These are phyloP conservation scores for Zoysia pacifica DNA, from an alignment of 176 grass and related monocot species.

Conservation along the genomic window DNA sequence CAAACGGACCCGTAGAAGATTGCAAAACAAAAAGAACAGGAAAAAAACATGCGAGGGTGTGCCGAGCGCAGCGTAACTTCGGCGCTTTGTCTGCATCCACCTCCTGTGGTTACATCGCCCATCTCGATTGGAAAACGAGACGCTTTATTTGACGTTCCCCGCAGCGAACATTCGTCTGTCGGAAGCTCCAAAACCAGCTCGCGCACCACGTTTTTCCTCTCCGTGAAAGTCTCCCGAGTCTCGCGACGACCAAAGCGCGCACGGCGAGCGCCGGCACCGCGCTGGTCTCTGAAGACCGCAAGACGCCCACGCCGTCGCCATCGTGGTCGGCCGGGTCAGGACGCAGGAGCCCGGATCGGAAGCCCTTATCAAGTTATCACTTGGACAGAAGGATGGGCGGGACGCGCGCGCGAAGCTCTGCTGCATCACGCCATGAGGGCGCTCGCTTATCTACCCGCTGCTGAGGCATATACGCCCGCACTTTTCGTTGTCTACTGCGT, in stretches of 20 bases:
- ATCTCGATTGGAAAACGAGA: background rate
- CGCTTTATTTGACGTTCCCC: background rate
- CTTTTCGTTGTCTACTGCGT: background rate
- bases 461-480: no score
- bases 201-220: background rate
- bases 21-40: no score
- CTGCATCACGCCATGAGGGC: background rate
- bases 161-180: background rate
- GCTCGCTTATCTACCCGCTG: background rate
- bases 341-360: background rate
- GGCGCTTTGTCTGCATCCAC: background rate
- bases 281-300: background rate
- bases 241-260: background rate
- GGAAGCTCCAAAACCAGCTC: background rate
- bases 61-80: no score
- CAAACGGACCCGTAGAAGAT: no score
- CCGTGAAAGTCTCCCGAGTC: background rate
- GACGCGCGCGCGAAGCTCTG: no score
- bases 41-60: no score
- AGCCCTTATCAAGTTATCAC: slow-evolving; percentile 22
- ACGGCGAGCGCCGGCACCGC: no score
- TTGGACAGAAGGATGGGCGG: background rate
- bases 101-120: no score
- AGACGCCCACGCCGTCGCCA: background rate
- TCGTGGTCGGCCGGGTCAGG: background rate